These are phyloP conservation scores for Penicillium cinerascens DNA, from an alignment of 495 filamentous ascomycete species.

Conservation along the genomic window DNA sequence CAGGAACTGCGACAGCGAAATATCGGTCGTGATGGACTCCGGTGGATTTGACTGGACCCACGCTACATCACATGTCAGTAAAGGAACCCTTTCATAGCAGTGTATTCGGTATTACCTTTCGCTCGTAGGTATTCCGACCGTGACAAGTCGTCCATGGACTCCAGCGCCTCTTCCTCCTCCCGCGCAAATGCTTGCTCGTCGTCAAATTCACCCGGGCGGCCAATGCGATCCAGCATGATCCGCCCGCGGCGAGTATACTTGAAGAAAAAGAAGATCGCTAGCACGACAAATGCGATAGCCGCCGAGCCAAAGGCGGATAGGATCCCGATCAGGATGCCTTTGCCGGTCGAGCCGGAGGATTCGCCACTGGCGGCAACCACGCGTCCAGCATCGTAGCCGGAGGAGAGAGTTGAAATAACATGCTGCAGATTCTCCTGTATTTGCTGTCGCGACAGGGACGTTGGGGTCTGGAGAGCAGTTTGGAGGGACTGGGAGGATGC, in stretches of 20 bases:
- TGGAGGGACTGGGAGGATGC: conserved; percentile 7
- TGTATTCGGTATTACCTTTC: conserved; percentile 63
- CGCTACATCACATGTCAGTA: conserved; percentile 48
- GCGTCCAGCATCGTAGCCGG: conserved; percentile 21
- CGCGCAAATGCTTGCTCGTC: conserved; percentile 89
- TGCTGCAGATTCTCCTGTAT: conserved; percentile 28
- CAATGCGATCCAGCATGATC: conserved; percentile 91
- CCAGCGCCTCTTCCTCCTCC: conserved; percentile 93
- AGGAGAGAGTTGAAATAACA: conserved; percentile 30
- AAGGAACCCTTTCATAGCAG: conserved; percentile 8
- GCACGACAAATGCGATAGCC: conserved; percentile 72
- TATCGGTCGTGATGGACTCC: conserved; percentile 93
- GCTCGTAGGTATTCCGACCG: conserved; percentile 87
- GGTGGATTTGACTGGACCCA: conserved; percentile 93
- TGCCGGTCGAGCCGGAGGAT: conserved; percentile 53
- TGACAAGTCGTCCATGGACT: conserved; percentile 91
- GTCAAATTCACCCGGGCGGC: conserved; percentile 92
- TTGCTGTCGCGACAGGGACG: conserved; percentile 23
- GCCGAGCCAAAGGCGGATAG: conserved; percentile 96
- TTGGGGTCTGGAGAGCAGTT: conserved; percentile 9
- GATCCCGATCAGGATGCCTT: conserved; percentile 91
- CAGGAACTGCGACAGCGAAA: conserved; percentile 93
- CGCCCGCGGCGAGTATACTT: conserved; percentile 82
- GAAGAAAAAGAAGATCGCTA: conserved; percentile 85
- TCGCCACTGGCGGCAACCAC: conserved; percentile 35